Conservation (phyloP, 2,329 filamentous ascomycete species). For the Phaeomoniella chlamydospora region DNA sequence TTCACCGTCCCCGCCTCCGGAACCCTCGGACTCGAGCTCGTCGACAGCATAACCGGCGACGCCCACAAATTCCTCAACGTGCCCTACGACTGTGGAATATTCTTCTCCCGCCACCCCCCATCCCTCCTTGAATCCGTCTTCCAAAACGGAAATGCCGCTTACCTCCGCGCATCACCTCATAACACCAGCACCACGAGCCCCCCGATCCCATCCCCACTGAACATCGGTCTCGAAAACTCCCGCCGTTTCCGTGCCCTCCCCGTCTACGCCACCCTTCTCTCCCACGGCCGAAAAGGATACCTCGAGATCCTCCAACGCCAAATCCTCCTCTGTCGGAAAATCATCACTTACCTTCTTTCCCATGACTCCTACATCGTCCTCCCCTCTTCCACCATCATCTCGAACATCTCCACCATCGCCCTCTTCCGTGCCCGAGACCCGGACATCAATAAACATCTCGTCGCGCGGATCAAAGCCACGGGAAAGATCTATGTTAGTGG, state of each 20-base stretch:
- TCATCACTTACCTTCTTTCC: conserved; percentile 49
- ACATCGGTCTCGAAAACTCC: conserved; percentile 83
- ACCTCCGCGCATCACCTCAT: conserved; percentile 22
- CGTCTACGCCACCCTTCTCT: conserved; percentile 64
- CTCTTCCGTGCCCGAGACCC: conserved; percentile 61
- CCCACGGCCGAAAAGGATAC: conserved; percentile 59
- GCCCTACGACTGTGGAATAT: conserved; percentile 85
- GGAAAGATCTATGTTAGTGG: conserved; percentile 71
- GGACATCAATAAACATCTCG: conserved; percentile 49
- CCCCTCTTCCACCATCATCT: conserved; percentile 31
- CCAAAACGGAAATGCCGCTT: conserved; percentile 73
- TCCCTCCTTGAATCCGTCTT: conserved; percentile 50
- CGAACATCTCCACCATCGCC: conserved; percentile 54
- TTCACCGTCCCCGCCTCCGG: conserved; percentile 38
- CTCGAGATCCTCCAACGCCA: conserved; percentile 56
- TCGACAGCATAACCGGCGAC: conserved; percentile 77
- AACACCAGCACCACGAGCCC: conserved; percentile 17
- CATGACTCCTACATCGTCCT: conserved; percentile 54
- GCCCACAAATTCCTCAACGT: conserved; percentile 90
- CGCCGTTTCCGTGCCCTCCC: conserved; percentile 83
- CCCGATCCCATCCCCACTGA: conserved; percentile 62
- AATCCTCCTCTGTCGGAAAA: conserved; percentile 51
- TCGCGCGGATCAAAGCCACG: conserved; percentile 56
- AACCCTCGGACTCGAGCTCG: conserved; percentile 57
- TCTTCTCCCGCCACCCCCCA: conserved; percentile 53